Evolutionary conservation across 306 rosid species (phyloP).

Genomic region (Cyclanthera cordifolia): DNA sequence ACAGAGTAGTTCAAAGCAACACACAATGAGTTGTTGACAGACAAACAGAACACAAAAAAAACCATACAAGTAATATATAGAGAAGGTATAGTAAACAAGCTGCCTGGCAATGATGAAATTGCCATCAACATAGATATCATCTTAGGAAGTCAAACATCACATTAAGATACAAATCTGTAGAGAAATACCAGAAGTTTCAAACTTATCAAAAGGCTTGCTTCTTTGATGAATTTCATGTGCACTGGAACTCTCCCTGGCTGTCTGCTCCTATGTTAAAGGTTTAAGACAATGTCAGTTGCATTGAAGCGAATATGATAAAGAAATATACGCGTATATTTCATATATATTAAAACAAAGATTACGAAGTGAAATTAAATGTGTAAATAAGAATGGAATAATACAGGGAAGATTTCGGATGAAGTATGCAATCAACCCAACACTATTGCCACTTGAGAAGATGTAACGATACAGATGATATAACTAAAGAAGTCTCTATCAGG

Average conservation of each 20-base stretch:
- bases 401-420: background rate
- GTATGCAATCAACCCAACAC: background rate
- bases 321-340: too few relatives aligned
- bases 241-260: background rate
- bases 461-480: background rate
- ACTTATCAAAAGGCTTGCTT: conserved; percentile 11
- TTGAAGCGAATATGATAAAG: background rate
- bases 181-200: conserved; percentile 8
- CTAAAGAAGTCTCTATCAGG: background rate
- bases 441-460: background rate
- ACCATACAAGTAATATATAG: background rate
- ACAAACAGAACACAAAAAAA: background rate
- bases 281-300: background rate
- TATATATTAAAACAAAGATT: too few relatives aligned
- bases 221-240: conserved; percentile 24
- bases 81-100: background rate
- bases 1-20: background rate
- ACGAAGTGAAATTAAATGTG: background rate
- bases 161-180: background rate
- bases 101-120: background rate
- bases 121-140: background rate
- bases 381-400: background rate
- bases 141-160: background rate
- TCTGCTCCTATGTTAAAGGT: background rate
- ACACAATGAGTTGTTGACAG: background rate